These are phyloP conservation scores for Colletotrichum siamense DNA, from an alignment of 2,329 filamentous ascomycete genomes.

Conservation along the genomic window DNA sequence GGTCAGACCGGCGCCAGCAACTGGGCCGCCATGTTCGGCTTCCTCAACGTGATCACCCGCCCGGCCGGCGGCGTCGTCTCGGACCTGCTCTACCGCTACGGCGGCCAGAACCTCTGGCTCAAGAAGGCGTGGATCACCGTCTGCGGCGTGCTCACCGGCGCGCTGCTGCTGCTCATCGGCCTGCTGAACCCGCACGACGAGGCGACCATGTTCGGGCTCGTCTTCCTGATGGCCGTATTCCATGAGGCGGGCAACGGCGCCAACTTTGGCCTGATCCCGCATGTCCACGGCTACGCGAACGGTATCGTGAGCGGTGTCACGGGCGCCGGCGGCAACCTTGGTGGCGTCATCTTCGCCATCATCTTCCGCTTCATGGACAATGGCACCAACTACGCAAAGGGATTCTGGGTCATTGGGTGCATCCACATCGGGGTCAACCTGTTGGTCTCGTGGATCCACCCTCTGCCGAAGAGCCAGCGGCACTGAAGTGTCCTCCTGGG, in stretches of 20 bases:
- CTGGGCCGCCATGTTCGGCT: slow-evolving; percentile 77
- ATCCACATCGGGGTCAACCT: slow-evolving; percentile 76
- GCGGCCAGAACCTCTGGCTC: slow-evolving; percentile 42
- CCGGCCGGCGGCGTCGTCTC: slow-evolving; percentile 67
- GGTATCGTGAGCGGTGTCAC: slow-evolving; percentile 78
- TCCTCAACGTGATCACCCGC: slow-evolving; percentile 72
- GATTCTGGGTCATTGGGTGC: slow-evolving; percentile 83
- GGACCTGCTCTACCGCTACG: slow-evolving; percentile 53
- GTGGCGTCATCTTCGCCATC: slow-evolving; percentile 84
- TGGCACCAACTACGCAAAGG: slow-evolving; percentile 69
- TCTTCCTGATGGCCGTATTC: slow-evolving; percentile 81
- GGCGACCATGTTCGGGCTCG: slow-evolving; percentile 75
- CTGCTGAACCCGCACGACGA: slow-evolving; percentile 66
- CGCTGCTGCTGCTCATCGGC: slow-evolving; percentile 66
- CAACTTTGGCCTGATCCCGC: slow-evolving; percentile 86
- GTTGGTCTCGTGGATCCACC: slow-evolving; percentile 60
- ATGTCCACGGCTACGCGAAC: slow-evolving; percentile 84
- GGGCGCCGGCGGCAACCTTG: slow-evolving; percentile 82
- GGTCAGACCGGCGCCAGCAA: slow-evolving; percentile 61
- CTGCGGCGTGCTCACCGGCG: slow-evolving; percentile 67
- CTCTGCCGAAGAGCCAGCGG: slow-evolving; percentile 57
- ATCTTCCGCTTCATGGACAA: slow-evolving; percentile 76
- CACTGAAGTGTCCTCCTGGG: neutral
- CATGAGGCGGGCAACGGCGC: slow-evolving; percentile 85
- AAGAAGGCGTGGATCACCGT: slow-evolving; percentile 65